phyloP scores from a whole-genome alignment of 2,329 filamentous ascomycete species.

The Colletotrichum siamense region DNA sequence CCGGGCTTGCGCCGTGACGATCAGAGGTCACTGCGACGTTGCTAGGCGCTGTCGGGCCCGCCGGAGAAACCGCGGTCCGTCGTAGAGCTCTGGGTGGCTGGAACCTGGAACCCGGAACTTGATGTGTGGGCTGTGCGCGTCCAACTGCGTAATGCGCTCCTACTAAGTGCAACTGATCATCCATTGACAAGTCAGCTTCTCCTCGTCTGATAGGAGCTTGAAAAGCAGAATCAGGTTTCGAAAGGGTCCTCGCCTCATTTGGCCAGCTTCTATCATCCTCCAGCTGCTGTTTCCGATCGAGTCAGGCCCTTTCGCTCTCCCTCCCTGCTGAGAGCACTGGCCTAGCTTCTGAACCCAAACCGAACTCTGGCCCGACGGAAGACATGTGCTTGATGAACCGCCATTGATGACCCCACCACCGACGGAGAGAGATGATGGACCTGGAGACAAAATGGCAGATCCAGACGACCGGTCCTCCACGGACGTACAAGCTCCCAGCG shows the following conservation, averaged over 20 bases:
- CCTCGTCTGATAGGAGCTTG: constrained; percentile 11
- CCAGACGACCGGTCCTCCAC: constrained; percentile 48
- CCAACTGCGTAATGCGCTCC: constrained; percentile 18
- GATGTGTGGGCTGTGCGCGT: constrained; percentile 12
- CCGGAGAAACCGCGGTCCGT: constrained; percentile 19
- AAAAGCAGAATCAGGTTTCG: neutral
- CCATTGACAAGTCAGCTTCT: neutral
- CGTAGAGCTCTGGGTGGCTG: constrained; percentile 2
- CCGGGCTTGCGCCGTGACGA: neutral
- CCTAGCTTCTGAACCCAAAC: constrained; percentile 1
- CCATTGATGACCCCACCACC: constrained; percentile 22
- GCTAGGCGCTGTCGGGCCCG: neutral
- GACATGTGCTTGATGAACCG: constrained; percentile 22
- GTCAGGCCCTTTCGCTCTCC: neutral
- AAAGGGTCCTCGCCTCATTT: neutral
- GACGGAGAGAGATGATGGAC: constrained; percentile 38
- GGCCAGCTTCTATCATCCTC: neutral
- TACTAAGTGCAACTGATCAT: neutral
- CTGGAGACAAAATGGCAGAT: constrained; percentile 52
- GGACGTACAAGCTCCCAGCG: constrained; percentile 44
- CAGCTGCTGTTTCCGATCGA: neutral
- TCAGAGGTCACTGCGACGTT: neutral
- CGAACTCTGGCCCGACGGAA: constrained; percentile 15
- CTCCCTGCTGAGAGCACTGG: neutral
- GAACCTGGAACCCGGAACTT: constrained; percentile 22